Base-by-base conservation (phyloP, 2,329 filamentous ascomycete genomes). In the Lizonia empirigonia region DNA sequence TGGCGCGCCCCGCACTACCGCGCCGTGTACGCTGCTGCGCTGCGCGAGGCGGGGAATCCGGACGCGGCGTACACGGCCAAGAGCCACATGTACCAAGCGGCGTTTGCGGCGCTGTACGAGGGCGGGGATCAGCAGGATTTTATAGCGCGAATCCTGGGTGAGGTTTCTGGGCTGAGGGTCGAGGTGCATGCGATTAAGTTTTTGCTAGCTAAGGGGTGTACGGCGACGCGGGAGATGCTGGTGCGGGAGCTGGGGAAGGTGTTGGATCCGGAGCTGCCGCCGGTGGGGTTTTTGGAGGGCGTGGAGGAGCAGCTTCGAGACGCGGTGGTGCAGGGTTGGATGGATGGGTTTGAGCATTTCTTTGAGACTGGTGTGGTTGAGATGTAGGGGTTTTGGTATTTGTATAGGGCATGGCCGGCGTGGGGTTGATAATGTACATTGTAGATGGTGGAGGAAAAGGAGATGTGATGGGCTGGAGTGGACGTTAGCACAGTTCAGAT, bases 41-140 rank as follows among this genome's bases (percentile, higher is more conserved):
- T 61, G 34, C 8, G 16, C 2, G 56, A 59, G 12, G 50, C 53
- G 12, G 30, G 37, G 3, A 44, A 52, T 18, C 20, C 38, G 0
- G 53, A 59, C 26, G 50, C 44, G 3, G 33, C 36, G 24, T 56
- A 40, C 29, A 55, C 58, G 2, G 18, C 12, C 4, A 49, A 61
- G 44, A 50, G 39, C 9, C 26, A 34, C 5, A 24, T 60, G 1
- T 58, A 54, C 13, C 40, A 54, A 6, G 51, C 45, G 5, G 40
- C 32, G 15, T 36, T 42, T 29, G 24, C 26, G n/a, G 34, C 40
- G 19, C 20, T 54, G 29, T 41, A 49, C 20, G 44, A 49, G 10
- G 45, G 42, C 1, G 32, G 29, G 7, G 12, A 32, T 12, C 24
- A 22, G 16, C 22, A 38, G 7, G 34, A 39, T 10, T 27, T 45